Base-by-base conservation (phyloP, 768 basidiomycete species). In the Cystofilobasidium ferigula region DNA sequence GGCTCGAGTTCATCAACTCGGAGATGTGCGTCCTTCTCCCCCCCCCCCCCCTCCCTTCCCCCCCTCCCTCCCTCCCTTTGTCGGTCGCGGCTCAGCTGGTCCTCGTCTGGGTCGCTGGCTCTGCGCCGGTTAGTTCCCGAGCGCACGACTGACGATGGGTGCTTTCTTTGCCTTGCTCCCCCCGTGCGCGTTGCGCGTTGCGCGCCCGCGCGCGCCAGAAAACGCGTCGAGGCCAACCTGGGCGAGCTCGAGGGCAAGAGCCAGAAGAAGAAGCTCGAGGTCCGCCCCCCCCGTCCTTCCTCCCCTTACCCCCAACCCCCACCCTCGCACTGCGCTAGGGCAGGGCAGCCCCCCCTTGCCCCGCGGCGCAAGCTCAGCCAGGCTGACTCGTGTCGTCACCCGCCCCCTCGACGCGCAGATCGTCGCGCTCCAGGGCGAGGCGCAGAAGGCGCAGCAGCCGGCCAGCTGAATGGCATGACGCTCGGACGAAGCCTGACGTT, bases 211-310 rank as follows among this genome's bases (percentile, higher is more conserved):
- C n/a, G n/a, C n/a, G n/a, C n/a, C n/a, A 86, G 85, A 64, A 87
- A 86, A 77, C 83, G 90, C 28, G 83, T 90, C 1, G 93, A 95
- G 76, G 75, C 72, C 10, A 88, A 89, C 74, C 79, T 97, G 54
- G 86, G 88, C 72, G 89, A 93, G 4, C 78, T 86, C 30, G 84
- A 85, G 70, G 80, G 81, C 35, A 87, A 85, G 71, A 80, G 85
- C 62, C 89, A 92, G 70, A 85, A 83, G 73, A 90, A 88, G 78
- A 91, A 87, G 77, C 72, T 77, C 42, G 89, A 95, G 83, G 93
- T 68, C n/a, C n/a, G n/a, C n/a, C n/a, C n/a, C n/a, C n/a, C n/a
- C n/a, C n/a, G n/a, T n/a, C n/a, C n/a, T n/a, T n/a, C n/a, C n/a
- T n/a, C n/a, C n/a, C n/a, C n/a, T n/a, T n/a, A n/a, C n/a, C n/a